Percentiles rank a stretch among this genome's conserved stretches.
These are phyloP conservation scores for Ustilago esculenta DNA, from an alignment of 1,284 basidiomycete species.

Conservation along the genomic window DNA sequence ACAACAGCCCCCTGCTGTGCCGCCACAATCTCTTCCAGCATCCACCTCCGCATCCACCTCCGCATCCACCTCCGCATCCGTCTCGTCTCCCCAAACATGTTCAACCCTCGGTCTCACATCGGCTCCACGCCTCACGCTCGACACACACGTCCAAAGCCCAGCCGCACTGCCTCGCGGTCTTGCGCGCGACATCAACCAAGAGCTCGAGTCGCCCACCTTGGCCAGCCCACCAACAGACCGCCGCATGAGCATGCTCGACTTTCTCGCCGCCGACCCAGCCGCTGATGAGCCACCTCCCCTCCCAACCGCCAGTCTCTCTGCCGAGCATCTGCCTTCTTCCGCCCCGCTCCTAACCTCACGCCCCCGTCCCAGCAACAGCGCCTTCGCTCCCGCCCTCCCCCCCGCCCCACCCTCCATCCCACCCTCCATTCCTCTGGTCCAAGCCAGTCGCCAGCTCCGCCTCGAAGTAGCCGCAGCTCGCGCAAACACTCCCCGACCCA, in stretches of 20 bases:
- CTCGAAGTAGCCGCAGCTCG: slow-evolving; percentile 14
- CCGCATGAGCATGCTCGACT: slow-evolving; percentile 49
- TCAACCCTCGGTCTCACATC: slow-evolving; percentile 26
- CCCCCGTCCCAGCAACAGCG: neutral
- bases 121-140: slow-evolving; percentile 2
- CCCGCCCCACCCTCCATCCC: too few species aligned
- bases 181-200: slow-evolving; percentile 29
- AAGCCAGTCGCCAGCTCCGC: slow-evolving; percentile 27
- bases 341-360: neutral
- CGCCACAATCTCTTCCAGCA: neutral
- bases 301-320: slow-evolving; percentile 23
- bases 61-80: slow-evolving; percentile 10
- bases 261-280: slow-evolving; percentile 19
- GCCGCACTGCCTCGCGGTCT: neutral
- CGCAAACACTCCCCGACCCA: slow-evolving; percentile 6
- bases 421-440: slow-evolving; percentile 29
- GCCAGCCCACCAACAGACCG: slow-evolving; percentile 14
- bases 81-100: slow-evolving; percentile 27
- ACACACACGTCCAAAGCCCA: neutral
- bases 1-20: neutral
- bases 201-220: slow-evolving; percentile 19
- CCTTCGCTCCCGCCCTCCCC: too few species aligned
- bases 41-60: too few species aligned
- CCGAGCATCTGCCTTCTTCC: slow-evolving; percentile 23
- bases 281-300: slow-evolving; percentile 1